Percentiles rank a stretch among this genome's conserved stretches.
phyloP scores from a whole-genome alignment of 805 yeast genomes.

The Kazachstania africana region DNA sequence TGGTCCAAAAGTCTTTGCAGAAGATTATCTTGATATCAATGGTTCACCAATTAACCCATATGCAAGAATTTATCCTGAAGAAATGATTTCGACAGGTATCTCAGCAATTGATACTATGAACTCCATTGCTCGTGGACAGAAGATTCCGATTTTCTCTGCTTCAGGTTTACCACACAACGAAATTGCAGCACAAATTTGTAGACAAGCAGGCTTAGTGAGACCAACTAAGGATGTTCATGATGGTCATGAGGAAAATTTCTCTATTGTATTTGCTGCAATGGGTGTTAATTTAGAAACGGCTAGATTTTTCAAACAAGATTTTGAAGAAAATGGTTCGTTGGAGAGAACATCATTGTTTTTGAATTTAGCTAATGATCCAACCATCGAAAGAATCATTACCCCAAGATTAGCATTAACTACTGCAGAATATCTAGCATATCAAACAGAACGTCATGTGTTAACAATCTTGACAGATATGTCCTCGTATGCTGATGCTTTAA shows the following conservation, averaged over 20 bases:
- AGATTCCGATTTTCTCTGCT: constrained; percentile 97
- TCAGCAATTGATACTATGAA: constrained; percentile 99
- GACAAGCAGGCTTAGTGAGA: constrained; percentile 98
- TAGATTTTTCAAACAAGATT: constrained; percentile 96
- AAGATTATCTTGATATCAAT: constrained; percentile 94
- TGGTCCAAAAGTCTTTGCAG: constrained; percentile 97
- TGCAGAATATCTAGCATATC: constrained; percentile 96
- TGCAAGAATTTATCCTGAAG: constrained; percentile 98
- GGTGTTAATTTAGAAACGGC: constrained; percentile 99
- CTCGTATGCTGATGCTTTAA: constrained; percentile 98
- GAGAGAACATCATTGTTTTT: constrained; percentile 96
- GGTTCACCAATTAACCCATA: constrained; percentile 98
- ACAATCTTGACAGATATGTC: constrained; percentile 98
- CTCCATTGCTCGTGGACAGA: constrained; percentile 99
- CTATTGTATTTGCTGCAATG: constrained; percentile 99
- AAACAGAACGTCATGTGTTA: constrained; percentile 97
- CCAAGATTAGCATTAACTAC: constrained; percentile 98
- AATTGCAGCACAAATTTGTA: constrained; percentile 98
- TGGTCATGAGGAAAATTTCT: constrained; percentile 98
- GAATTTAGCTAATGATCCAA: constrained; percentile 97
- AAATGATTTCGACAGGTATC: constrained; percentile 98
- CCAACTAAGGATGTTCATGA: constrained; percentile 99
- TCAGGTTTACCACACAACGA: constrained; percentile 99
- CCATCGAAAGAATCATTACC: constrained; percentile 97
- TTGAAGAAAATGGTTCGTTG: constrained; percentile 96